phyloP scores from a whole-genome alignment of 192 early-diverging fungal species.

The Lunasporangiospora selenospora region DNA sequence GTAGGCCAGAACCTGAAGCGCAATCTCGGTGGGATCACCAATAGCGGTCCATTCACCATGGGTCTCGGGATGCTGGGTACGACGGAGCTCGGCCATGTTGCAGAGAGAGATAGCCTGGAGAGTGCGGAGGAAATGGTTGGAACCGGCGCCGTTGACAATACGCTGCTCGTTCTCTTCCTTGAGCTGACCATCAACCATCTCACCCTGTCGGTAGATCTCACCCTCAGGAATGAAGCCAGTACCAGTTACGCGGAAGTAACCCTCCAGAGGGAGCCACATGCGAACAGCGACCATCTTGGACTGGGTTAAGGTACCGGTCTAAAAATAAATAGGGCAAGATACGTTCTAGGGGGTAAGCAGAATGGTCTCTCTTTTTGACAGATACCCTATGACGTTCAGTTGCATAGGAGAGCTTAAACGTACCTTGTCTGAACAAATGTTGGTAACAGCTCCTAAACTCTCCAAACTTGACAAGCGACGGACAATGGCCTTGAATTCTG shows the following conservation, averaged over 20 bases:
- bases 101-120: slow-evolving; percentile 75
- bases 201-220: slow-evolving; percentile 43
- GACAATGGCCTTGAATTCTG: slow-evolving; percentile 86
- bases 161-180: slow-evolving; percentile 37
- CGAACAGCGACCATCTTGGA: slow-evolving; percentile 92
- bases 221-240: slow-evolving; percentile 68
- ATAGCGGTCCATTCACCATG: slow-evolving; percentile 72
- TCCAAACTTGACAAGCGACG: slow-evolving; percentile 89
- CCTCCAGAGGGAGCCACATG: slow-evolving; percentile 80
- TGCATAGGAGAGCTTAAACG: background rate
- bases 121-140: slow-evolving; percentile 49
- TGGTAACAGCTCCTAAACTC: slow-evolving; percentile 89
- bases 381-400: too few species aligned
- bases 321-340: background rate
- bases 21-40: slow-evolving; percentile 94
- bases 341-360: background rate
- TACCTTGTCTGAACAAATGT: slow-evolving; percentile 94
- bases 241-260: slow-evolving; percentile 73
- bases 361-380: too few species aligned
- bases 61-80: slow-evolving; percentile 51
- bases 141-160: slow-evolving; percentile 11
- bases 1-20: slow-evolving; percentile 84
- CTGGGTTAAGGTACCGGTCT: slow-evolving; percentile 91
- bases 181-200: slow-evolving; percentile 28
- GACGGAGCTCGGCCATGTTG: slow-evolving; percentile 77